Conservation (phyloP, 805 yeast genomes). For the Candida taoyuanica region DNA sequence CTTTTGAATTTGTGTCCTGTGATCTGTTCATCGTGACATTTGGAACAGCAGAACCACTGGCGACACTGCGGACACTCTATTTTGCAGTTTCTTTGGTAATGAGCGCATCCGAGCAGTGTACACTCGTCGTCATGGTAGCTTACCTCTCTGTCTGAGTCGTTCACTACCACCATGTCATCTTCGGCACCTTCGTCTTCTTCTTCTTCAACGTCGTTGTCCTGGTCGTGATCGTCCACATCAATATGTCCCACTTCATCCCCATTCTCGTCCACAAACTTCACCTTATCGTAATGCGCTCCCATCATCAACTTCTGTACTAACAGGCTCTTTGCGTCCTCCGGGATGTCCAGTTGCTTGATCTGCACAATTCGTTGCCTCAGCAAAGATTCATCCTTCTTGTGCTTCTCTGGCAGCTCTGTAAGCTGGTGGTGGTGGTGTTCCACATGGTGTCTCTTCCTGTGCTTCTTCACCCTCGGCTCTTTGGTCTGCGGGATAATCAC, state of each 20-base stretch:
- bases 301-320: slow-evolving; percentile 64
- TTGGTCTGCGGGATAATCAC: slow-evolving; percentile 46
- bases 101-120: slow-evolving; percentile 66
- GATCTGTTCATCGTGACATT: slow-evolving; percentile 73
- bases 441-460: slow-evolving; percentile 8
- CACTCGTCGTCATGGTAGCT: slow-evolving; percentile 42
- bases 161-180: slow-evolving; percentile 32
- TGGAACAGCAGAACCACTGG: slow-evolving; percentile 75
- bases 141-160: slow-evolving; percentile 44
- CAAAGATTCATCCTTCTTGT: slow-evolving; percentile 25
- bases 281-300: slow-evolving; percentile 55
- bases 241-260: slow-evolving; percentile 26
- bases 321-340: slow-evolving; percentile 24
- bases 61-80: slow-evolving; percentile 73
- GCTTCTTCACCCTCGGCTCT: slow-evolving; percentile 22
- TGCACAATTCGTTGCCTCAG: slow-evolving; percentile 47
- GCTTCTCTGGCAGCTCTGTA: slow-evolving; percentile 15
- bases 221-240: slow-evolving; percentile 12
- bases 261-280: slow-evolving; percentile 30
- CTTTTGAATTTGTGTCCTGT: slow-evolving; percentile 54
- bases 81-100: slow-evolving; percentile 80
- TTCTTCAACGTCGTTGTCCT: slow-evolving; percentile 17
- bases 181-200: slow-evolving; percentile 14
- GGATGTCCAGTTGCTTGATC: slow-evolving; percentile 20
- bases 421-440: slow-evolving; percentile 10